Evolutionary conservation across 2,329 filamentous ascomycete genomes (phyloP).

Genomic region (Trichoderma afroharzianum): DNA sequence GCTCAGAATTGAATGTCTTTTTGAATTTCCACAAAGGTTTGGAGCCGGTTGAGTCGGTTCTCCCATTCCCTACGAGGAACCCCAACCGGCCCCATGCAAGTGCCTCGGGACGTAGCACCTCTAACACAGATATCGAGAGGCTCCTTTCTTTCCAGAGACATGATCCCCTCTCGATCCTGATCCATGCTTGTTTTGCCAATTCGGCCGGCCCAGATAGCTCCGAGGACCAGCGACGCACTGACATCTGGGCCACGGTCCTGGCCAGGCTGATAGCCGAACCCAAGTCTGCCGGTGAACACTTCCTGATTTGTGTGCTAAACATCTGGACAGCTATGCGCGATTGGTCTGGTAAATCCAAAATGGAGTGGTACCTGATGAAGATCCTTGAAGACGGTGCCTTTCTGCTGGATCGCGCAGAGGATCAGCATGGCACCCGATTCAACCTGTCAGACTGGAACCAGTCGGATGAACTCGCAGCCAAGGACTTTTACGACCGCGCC

Average conservation of each 20-base stretch:
- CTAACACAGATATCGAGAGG: conserved; percentile 68
- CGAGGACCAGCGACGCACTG: conserved; percentile 74
- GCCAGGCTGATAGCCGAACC: conserved; percentile 76
- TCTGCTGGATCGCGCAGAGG: conserved; percentile 78
- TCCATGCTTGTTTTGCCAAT: conserved; percentile 87
- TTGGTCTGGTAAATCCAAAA: conserved; percentile 83
- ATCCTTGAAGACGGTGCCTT: conserved; percentile 91
- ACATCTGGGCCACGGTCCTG: conserved; percentile 85
- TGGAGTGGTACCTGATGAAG: conserved; percentile 94
- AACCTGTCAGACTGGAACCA: conserved; percentile 70
- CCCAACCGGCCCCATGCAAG: conserved; percentile 44
- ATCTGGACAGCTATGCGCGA: conserved; percentile 82
- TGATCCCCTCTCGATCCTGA: conserved; percentile 77
- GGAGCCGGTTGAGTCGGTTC: conserved; percentile 79
- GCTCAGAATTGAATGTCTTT: conserved; percentile 72
- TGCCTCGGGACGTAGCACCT: conserved; percentile 43
- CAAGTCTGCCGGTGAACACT: conserved; percentile 72
- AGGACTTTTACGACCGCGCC: conserved; percentile 83
- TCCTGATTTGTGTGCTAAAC: conserved; percentile 80
- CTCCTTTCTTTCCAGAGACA: conserved; percentile 85
- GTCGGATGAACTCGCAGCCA: conserved; percentile 76
- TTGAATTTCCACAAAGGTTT: conserved; percentile 74
- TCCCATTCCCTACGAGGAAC: conserved; percentile 61
- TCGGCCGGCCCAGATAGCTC: conserved; percentile 76
- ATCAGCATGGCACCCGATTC: conserved; percentile 67